A percentile compares a stretch with the other conserved stretches of the same genome.
Conservation (phyloP, 208 protist genomes). For the Lotmaria passim region DNA sequence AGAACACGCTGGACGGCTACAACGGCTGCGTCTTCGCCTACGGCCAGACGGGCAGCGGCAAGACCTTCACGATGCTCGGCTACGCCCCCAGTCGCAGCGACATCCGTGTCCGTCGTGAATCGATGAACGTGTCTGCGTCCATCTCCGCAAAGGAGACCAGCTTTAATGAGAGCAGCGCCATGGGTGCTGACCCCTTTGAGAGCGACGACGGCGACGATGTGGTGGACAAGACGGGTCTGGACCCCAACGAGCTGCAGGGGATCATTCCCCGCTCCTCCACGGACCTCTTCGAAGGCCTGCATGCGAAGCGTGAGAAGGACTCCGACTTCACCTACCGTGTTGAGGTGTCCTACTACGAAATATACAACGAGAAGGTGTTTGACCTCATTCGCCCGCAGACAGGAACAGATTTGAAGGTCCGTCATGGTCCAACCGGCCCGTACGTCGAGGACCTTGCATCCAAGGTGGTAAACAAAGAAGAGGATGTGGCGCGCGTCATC, state of each 20-base stretch:
- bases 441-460: slow-evolving; percentile 75
- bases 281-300: slow-evolving; percentile 72
- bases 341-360: slow-evolving; percentile 86
- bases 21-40: slow-evolving; percentile 92
- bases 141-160: background rate
- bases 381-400: slow-evolving; percentile 63
- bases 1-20: slow-evolving; percentile 85
- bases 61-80: slow-evolving; percentile 95
- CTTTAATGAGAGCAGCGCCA: too few relatives aligned
- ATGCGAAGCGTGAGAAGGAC: slow-evolving; percentile 60
- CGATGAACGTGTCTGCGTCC: background rate
- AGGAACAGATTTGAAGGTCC: slow-evolving; percentile 64
- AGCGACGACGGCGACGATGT: slow-evolving; percentile 41
- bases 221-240: slow-evolving; percentile 55
- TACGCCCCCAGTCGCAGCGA: slow-evolving; percentile 56
- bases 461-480: slow-evolving; percentile 56
- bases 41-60: slow-evolving; percentile 91
- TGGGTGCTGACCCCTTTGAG: slow-evolving; percentile 32
- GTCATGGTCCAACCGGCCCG: slow-evolving; percentile 71
- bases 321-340: slow-evolving; percentile 74
- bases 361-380: slow-evolving; percentile 92
- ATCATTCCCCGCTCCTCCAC: slow-evolving; percentile 79
- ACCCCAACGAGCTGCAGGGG: slow-evolving; percentile 70
- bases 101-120: slow-evolving; percentile 20
- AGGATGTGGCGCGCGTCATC: slow-evolving; percentile 77